phyloP scores from a whole-genome alignment of 768 basidiomycete genomes.

The Hericium alpestre region DNA sequence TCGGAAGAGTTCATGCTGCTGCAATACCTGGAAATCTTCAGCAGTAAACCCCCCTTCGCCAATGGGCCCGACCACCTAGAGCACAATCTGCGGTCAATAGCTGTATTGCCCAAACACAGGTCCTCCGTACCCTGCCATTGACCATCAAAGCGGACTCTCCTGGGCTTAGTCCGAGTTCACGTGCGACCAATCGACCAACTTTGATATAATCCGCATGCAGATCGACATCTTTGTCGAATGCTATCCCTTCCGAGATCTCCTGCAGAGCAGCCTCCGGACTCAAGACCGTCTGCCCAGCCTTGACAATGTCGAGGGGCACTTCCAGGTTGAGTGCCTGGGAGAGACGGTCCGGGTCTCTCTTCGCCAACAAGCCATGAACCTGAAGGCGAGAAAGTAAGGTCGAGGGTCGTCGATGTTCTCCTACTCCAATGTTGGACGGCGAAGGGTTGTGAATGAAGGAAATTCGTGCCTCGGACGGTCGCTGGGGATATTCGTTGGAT shows the following conservation, averaged over 20 bases:
- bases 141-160: constrained; percentile 58
- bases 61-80: constrained; percentile 72
- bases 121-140: constrained; percentile 68
- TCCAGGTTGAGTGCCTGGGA: constrained; percentile 28
- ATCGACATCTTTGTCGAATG: constrained; percentile 20
- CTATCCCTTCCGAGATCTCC: constrained; percentile 25
- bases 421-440: constrained; percentile 9
- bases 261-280: constrained; percentile 21
- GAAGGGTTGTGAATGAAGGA: constrained; percentile 70
- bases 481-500: constrained; percentile 23
- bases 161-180: constrained; percentile 46
- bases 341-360: constrained; percentile 28
- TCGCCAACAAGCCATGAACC: constrained; percentile 27
- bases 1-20: constrained; percentile 63
- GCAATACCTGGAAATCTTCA: constrained; percentile 65
- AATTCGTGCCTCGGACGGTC: constrained; percentile 30
- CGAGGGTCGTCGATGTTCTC: constrained; percentile 24
- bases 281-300: constrained; percentile 30
- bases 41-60: constrained; percentile 43
- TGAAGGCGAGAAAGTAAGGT: constrained; percentile 43
- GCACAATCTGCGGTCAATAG: not conserved
- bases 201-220: constrained; percentile 34
- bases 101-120: not conserved
- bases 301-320: constrained; percentile 5
- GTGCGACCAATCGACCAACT: constrained; percentile 36